Evolutionary conservation across 73 alveolate species (phyloP).

Genomic region (Tetrahymena malaccensis): DNA sequence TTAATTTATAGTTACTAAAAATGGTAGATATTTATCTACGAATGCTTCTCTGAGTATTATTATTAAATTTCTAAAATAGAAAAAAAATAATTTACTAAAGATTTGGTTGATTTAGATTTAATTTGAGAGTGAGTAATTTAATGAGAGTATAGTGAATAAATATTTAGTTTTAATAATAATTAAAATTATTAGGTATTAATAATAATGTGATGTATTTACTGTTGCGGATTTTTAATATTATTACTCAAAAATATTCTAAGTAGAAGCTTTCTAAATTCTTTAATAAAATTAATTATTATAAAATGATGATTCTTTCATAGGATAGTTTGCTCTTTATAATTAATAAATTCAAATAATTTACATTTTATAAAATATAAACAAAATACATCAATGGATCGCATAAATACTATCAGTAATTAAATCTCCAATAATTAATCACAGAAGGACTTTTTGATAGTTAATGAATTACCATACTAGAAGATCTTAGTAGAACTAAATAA

Average conservation of each 20-base stretch:
- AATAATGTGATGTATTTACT: neutral
- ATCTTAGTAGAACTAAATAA: neutral
- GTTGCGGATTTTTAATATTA: neutral
- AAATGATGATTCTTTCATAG: neutral
- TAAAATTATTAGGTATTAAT: neutral
- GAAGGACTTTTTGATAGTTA: neutral
- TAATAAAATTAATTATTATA: neutral
- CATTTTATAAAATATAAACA: no score
- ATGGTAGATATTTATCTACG: no score
- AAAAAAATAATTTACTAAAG: neutral
- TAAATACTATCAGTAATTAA: neutral
- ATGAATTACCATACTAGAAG: neutral
- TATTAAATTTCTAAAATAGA: neutral
- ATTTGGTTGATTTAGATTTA: neutral
- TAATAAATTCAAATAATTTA: neutral
- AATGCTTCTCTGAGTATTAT: no score
- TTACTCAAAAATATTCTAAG: neutral
- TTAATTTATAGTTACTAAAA: no score
- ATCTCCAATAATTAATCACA: neutral
- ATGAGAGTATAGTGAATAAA: neutral
- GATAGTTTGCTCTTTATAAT: neutral
- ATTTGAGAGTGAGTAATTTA: neutral
- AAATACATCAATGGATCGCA: neutral
- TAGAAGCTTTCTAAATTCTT: neutral
- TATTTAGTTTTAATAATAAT: neutral